Evolutionary conservation across 148 eudicot genomes (phyloP).

Genomic region (Camellia lanceoleosa): DNA sequence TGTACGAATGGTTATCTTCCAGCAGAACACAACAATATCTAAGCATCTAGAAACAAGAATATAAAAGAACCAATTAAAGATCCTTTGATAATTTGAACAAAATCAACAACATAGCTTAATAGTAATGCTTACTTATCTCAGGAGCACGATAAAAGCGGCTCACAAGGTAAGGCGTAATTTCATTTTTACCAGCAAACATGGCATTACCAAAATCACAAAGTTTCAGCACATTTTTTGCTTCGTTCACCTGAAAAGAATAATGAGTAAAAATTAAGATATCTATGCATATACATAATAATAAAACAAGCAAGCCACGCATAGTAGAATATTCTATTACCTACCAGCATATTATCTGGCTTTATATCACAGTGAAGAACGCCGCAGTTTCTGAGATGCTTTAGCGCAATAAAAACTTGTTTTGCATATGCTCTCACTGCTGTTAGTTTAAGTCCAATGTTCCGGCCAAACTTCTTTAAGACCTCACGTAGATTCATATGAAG

Average conservation of each 20-base stretch:
- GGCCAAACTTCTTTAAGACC: slow-evolving; percentile 99
- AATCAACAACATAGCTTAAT: not conserved
- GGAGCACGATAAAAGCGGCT: slow-evolving; percentile 99
- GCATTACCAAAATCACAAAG: slow-evolving; percentile 99
- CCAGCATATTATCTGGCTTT: slow-evolving; percentile 99
- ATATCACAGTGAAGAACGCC: slow-evolving; percentile 97
- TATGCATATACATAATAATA: not conserved
- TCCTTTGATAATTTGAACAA: not conserved
- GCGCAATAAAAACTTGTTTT: slow-evolving; percentile 89
- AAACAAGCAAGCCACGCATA: slow-evolving; percentile 3
- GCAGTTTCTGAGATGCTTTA: slow-evolving; percentile 93
- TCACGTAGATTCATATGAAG: slow-evolving; percentile 99
- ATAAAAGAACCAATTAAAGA: not conserved
- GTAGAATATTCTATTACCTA: slow-evolving; percentile 26
- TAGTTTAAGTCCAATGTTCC: slow-evolving; percentile 96
- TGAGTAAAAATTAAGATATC: not conserved
- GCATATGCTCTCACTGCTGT: slow-evolving; percentile 95
- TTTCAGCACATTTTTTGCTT: slow-evolving; percentile 92
- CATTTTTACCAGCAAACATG: slow-evolving; percentile 99
- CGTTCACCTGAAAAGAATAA: slow-evolving; percentile 63
- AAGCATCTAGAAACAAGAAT: not conserved
- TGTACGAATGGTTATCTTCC: not conserved
- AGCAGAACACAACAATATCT: not conserved
- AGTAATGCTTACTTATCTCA: slow-evolving; percentile 73
- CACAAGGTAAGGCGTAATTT: slow-evolving; percentile 95